Evolutionary conservation across 257 asterid species (phyloP).

Genomic region (Eucommia ulmoides): DNA sequence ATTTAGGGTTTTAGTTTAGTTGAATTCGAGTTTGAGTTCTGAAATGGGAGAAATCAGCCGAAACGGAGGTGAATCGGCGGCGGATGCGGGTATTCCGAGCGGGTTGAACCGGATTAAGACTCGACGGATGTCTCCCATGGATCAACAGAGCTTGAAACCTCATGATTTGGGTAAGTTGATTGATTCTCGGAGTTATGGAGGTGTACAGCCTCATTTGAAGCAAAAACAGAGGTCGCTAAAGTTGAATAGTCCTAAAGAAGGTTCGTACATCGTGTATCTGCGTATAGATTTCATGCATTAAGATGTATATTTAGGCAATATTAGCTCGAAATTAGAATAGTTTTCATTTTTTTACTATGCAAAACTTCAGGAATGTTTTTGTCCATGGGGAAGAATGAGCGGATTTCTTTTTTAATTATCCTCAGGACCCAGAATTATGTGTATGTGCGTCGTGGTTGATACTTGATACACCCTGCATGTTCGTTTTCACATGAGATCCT

Average conservation of each 20-base stretch:
- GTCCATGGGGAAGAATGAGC: not conserved
- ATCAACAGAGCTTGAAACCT: slow-evolving; percentile 24
- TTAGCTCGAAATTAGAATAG: too few species aligned
- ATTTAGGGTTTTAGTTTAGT: too few species aligned
- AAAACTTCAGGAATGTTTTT: too few species aligned
- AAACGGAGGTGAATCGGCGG: slow-evolving; percentile 26
- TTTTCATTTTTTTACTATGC: too few species aligned
- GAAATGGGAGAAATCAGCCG: slow-evolving; percentile 62
- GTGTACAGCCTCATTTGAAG: slow-evolving; percentile 30
- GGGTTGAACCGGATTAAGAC: slow-evolving; percentile 92
- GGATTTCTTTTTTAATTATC: not conserved
- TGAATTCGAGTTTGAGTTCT: too few species aligned
- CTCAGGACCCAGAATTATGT: not conserved
- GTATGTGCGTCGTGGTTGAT: too few species aligned
- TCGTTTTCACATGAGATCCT: too few species aligned
- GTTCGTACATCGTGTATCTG: slow-evolving; percentile 13
- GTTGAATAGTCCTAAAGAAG: slow-evolving; percentile 48
- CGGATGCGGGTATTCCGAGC: slow-evolving; percentile 62
- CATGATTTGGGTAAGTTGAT: slow-evolving; percentile 39
- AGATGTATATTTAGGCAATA: not conserved
- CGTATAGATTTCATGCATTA: not conserved
- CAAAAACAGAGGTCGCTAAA: slow-evolving; percentile 38
- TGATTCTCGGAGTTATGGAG: slow-evolving; percentile 38
- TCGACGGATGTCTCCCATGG: slow-evolving; percentile 31
- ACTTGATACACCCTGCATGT: too few species aligned